Base-by-base conservation (phyloP, 2,329 filamentous ascomycete genomes). In the Sporothrix curviconia region DNA sequence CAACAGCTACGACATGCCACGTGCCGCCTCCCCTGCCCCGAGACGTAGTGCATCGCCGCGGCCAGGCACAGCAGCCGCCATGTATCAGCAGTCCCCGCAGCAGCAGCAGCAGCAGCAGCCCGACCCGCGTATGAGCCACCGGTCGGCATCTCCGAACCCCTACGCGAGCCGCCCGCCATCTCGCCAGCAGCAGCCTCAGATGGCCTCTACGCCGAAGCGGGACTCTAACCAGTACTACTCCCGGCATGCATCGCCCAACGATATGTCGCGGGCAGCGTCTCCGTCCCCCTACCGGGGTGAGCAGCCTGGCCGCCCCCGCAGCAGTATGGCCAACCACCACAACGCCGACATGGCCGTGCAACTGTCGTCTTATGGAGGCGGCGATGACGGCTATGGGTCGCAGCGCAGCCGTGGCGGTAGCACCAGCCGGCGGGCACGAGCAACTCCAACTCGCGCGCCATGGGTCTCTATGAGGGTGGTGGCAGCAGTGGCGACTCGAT, bases 21-120 rank as follows among this genome's bases (percentile, higher is more conserved):
- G 83, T 25, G 79, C 82, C 1, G 71, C 81, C 6, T 92, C 89
- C 7, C 90, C 90, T 30, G 83, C 82, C 25, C 83, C 88, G 24
- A 76, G 82, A 7, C 81, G 88, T 42, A 79, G 77, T 62, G 73
- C 72, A n/a, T 85, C 82, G 11, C 87, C 87, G 8, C 77, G 83
- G 30, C 85, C 86, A 3, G 75, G 73, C 17, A 80, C 58, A 74
- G 78, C 55, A 70, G 73, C 25, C 70, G 54, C 61, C 19, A 50
- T 47, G 22, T 12, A 57, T n/a, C 42, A 30, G 8, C 59, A 58
- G 52, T 46, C 49, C 32, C 36, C 36, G 34, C 59, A 59, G 34
- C 58, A 55, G 24, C 39, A 57, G 17, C 55, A 49, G 46, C 56
- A 56, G 47, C 57, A 61, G 17, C 58, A 50, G 15, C 28, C 72